These are phyloP conservation scores for Carex myosuroides DNA, from an alignment of 176 grass and related monocot species.

Conservation along the genomic window DNA sequence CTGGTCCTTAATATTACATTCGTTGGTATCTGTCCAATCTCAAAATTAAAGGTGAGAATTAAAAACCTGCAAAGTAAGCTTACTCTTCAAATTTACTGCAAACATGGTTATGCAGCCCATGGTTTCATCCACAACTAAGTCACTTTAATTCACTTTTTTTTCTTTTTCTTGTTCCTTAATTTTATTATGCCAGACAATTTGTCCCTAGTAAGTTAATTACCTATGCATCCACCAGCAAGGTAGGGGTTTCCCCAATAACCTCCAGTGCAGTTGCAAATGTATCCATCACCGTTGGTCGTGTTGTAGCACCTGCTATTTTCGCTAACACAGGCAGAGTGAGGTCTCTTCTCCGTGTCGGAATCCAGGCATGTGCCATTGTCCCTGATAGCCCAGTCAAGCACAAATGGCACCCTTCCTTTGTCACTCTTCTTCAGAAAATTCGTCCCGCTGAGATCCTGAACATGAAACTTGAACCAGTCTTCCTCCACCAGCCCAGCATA, in stretches of 20 bases:
- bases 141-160: too few relatives aligned
- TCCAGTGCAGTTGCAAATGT: not conserved
- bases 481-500: constrained; percentile 19
- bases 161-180: too few relatives aligned
- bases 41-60: too few relatives aligned
- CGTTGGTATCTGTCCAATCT: too few relatives aligned
- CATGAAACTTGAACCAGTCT: constrained; percentile 14
- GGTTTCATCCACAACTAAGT: too few relatives aligned
- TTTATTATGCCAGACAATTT: too few relatives aligned
- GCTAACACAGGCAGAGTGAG: not conserved
- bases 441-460: not conserved
- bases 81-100: too few relatives aligned
- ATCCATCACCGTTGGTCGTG: not conserved
- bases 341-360: not conserved
- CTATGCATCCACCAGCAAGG: not conserved
- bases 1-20: too few relatives aligned
- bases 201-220: not conserved
- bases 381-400: constrained; percentile 35
- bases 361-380: not conserved
- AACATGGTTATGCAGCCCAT: too few relatives aligned
- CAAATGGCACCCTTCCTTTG: not conserved
- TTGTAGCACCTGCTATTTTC: not conserved
- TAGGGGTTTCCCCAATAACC: constrained; percentile 43
- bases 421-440: not conserved
- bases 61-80: too few relatives aligned